Evolutionary conservation across 1,139 yeast genomes (phyloP), one percentile per base, ranked within the genome.

Genomic region (Taphrina betulina): DNA sequence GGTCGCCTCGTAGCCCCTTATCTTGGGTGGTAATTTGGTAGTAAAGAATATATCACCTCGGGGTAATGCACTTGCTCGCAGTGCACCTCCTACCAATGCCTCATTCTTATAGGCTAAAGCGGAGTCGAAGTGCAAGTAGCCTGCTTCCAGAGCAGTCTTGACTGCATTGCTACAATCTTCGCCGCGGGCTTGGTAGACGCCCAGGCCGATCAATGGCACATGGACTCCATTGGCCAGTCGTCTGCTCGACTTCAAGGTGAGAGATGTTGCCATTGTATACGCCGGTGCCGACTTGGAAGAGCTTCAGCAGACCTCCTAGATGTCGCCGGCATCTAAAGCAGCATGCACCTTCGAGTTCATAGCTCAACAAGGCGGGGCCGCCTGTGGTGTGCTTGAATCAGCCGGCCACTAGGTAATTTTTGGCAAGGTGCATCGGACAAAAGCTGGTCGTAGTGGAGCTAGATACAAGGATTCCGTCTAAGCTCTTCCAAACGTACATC

Each of bases 51-150:
- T 64, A 54, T 79, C 75, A 41, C 70, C 70, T 65, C 85, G 76
- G 58, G 74, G 70, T 44, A 78, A 71, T 17, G 75, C 74, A 40
- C 77, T 65, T 54, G 71, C 68, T 12, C 19, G 72, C 51, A 82
- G 65, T 1, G 85, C 87, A 45, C 69, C 74, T 7, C 79, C 80
- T 12, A 82, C 74, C 61, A 82, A 88, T 2, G 75, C 77, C 63
- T 81, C 82, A 16, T 85, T 83, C 56, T 78, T 75, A 68, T 83
- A 83, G 38, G 73, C 68, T 63, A 79, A 81, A 8, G 88, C 88
- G 22, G 80, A 43, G 34, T 57, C 59, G 17, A 74, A 68, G 59
- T 72, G 71, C 53, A 77, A 69, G 68, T 74, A 74, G 7, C 78
- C 78, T 53, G 68, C 62, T 63, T 69, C 65, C 67, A 74, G 71